phyloP scores from a whole-genome alignment of 2,329 filamentous ascomycete genomes.

The Cercospora zeina region DNA sequence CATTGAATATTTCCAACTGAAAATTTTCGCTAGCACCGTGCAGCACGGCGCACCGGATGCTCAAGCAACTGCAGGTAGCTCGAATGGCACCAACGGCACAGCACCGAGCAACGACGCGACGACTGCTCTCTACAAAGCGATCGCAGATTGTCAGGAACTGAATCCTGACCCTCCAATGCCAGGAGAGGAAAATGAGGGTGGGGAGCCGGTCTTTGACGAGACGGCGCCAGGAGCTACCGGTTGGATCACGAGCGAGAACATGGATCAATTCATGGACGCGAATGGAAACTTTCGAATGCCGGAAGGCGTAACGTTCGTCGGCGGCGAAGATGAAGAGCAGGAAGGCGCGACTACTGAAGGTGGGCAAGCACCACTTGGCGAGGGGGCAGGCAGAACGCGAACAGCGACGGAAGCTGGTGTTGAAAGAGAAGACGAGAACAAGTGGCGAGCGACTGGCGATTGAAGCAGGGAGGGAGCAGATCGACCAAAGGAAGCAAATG shows the following conservation, averaged over 20 bases:
- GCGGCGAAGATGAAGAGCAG: conserved; percentile 51
- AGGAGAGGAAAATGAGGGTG: conserved; percentile 55
- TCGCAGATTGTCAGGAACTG: conserved; percentile 72
- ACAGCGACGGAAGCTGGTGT: conserved; percentile 48
- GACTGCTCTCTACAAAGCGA: conserved; percentile 63
- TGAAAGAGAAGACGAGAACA: conserved; percentile 45
- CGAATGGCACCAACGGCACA: conserved; percentile 24
- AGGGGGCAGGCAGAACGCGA: conserved; percentile 39
- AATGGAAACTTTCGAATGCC: conserved; percentile 78
- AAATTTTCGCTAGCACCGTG: conserved; percentile 56
- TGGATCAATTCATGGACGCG: conserved; percentile 77
- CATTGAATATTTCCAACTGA: conserved; percentile 66
- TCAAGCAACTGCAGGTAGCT: conserved; percentile 22
- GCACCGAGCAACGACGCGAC: conserved; percentile 29
- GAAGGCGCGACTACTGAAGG: conserved; percentile 26
- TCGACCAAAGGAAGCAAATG: background rate
- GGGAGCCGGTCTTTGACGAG: conserved; percentile 43
- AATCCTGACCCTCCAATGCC: conserved; percentile 66
- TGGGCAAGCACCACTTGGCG: conserved; percentile 35
- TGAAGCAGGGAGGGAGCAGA: background rate
- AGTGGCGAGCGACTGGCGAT: conserved; percentile 55
- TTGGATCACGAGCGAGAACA: conserved; percentile 91
- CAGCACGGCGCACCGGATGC: conserved; percentile 10
- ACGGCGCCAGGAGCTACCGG: conserved; percentile 72
- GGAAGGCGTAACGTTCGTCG: conserved; percentile 63